phyloP scores from a whole-genome alignment of 208 protist genomes.

The Phytomonas francai region DNA sequence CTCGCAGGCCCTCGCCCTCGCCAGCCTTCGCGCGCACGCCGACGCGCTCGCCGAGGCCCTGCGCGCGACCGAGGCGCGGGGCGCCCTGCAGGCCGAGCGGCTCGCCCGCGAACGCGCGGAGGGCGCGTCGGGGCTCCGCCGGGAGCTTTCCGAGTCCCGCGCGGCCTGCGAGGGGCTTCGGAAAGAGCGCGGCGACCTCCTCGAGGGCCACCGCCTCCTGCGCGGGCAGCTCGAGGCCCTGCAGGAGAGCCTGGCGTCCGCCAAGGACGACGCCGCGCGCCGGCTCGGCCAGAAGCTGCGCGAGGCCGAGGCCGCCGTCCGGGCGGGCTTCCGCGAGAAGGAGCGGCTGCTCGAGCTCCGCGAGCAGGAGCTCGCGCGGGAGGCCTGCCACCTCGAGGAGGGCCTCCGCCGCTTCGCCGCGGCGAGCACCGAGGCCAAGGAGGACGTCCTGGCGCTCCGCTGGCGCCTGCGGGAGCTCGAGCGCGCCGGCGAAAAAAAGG shows the following conservation, averaged over 20 bases:
- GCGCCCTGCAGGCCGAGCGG: constrained; percentile 18
- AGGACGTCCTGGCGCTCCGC: constrained; percentile 16
- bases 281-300: constrained; percentile 12
- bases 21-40: constrained; percentile 14
- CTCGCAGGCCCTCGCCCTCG: constrained; percentile 13
- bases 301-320: constrained; percentile 17
- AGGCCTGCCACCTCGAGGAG: constrained; percentile 15
- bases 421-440: constrained; percentile 20
- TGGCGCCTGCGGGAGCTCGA: constrained; percentile 20
- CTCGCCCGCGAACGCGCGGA: constrained; percentile 20
- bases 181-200: constrained; percentile 24
- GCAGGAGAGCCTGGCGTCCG: constrained; percentile 13
- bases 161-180: constrained; percentile 33
- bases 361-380: constrained; percentile 16
- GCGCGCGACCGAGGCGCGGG: constrained; percentile 7
- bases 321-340: constrained; percentile 16
- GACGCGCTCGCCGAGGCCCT: constrained; percentile 25
- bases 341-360: constrained; percentile 29
- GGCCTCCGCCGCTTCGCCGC: constrained; percentile 12
- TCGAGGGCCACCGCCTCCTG: constrained; percentile 27
- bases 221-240: constrained; percentile 23
- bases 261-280: constrained; percentile 12
- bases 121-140: constrained; percentile 29
- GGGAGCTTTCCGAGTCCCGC: constrained; percentile 18
- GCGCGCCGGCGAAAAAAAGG: constrained; percentile 15